Evolutionary conservation across 495 filamentous ascomycete genomes (phyloP), one percentile per base, ranked within the genome.

Genomic region (Xylaria telfairii): DNA sequence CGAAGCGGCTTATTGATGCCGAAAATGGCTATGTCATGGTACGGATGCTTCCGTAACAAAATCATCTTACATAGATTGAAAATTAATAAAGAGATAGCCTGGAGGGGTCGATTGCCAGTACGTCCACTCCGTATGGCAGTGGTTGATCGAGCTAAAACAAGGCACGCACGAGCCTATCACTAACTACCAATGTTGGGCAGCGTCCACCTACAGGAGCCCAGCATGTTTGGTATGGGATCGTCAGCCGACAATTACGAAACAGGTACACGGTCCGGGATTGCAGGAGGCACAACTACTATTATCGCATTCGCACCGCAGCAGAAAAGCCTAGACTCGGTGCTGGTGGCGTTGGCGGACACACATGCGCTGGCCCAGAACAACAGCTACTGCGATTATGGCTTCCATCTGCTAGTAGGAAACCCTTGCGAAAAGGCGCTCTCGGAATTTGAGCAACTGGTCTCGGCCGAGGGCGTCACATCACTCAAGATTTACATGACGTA

Each of bases 401-500:
- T 89, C 75, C 88, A 91, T 73, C 75, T 90, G 1, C 81, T 91
- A 61, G 76, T 90, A 28, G 81, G 84, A 3, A 88, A 89, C 62
- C 85, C 87, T 0, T 84, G 80, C 15, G 57, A 66, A 12, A 71
- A 71, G 12, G 82, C 85, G 1, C 80, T 89, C 0, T 75, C 75
- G 4, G 80, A 82, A 32, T 81, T 89, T 46, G 77, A 82, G 0
- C 76, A 81, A n/a, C 75, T 87, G 1, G 74, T 77, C 13, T 67
- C 63, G 5, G 77, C 81, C 30, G 80, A 83, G 15, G 87, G 89
- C 30, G 85, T 91, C 65, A 87, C 82, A 17, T 86, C 82, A 13
- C 80, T 89, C 39, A 90, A 91, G 75, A 81, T 90, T 32, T 91
- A 89, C 74, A 90, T 91, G 89, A 91, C 88, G 1, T 91, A 91